Evolutionary conservation across 495 filamentous ascomycete species (phyloP).

Genomic region (Aspergillus nidulans): DNA sequence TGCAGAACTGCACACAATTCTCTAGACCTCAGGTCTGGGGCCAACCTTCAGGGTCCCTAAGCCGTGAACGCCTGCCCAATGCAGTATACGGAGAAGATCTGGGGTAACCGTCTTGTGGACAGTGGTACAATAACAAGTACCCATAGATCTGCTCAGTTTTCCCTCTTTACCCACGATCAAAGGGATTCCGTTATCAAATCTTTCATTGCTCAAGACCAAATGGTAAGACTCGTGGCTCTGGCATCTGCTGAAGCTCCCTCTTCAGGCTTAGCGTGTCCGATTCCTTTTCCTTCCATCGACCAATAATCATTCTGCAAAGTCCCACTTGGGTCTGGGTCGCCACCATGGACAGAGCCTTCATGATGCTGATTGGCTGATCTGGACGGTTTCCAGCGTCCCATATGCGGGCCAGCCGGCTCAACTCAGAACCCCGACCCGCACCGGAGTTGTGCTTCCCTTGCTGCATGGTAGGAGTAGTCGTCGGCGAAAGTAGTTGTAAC

Average conservation of each 20-base stretch:
- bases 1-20: neutral
- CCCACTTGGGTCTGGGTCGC: neutral
- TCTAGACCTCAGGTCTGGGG: too few species aligned
- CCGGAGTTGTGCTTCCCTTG: neutral
- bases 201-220: neutral
- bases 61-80: neutral
- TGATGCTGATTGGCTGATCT: neutral
- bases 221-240: neutral
- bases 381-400: neutral
- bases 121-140: neutral
- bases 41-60: neutral
- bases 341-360: neutral
- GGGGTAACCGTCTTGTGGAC: neutral
- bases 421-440: neutral
- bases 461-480: neutral
- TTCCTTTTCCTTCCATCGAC: neutral
- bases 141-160: neutral
- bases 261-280: conserved; percentile 2
- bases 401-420: neutral
- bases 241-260: conserved; percentile 14
- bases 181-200: neutral
- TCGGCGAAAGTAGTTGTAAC: neutral
- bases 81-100: conserved; percentile 2
- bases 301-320: neutral
- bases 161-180: neutral